Percentiles rank a stretch among this genome's conserved stretches.
Conservation (phyloP, 2,329 filamentous ascomycete genomes). For the Juglanconis juglandina region DNA sequence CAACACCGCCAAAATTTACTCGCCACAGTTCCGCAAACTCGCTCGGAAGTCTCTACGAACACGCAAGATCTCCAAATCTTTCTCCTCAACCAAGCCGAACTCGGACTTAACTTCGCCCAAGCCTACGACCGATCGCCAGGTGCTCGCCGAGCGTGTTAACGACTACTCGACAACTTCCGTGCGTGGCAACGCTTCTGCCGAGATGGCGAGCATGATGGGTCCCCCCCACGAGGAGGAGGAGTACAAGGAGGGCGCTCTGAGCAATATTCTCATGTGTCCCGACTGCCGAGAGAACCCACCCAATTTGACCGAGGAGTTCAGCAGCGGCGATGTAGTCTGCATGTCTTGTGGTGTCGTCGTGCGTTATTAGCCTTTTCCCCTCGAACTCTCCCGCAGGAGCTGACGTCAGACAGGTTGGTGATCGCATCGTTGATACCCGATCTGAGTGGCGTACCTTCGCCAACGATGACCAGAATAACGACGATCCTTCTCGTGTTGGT, state of each 20-base stretch:
- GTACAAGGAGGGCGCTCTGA: slow-evolving; percentile 68
- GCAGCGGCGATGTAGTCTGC: slow-evolving; percentile 88
- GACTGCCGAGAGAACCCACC: slow-evolving; percentile 93
- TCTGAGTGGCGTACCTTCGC: slow-evolving; percentile 99
- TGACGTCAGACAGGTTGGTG: slow-evolving; percentile 51
- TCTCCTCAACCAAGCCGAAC: slow-evolving; percentile 5
- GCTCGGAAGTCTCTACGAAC: slow-evolving; percentile 7
- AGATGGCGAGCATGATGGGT: slow-evolving; percentile 42
- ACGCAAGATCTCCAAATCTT: slow-evolving; percentile 21
- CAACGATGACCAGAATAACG: slow-evolving; percentile 94
- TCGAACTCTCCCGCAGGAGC: not conserved
- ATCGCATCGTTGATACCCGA: slow-evolving; percentile 89
- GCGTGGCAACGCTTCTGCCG: slow-evolving; percentile 26
- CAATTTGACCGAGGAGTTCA: slow-evolving; percentile 88
- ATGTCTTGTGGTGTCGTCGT: slow-evolving; percentile 82
- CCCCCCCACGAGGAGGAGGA: slow-evolving; percentile 28
- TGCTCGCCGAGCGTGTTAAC: slow-evolving; percentile 22
- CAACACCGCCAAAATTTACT: slow-evolving; percentile 64
- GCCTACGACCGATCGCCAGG: slow-evolving; percentile 12
- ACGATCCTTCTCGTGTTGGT: slow-evolving; percentile 97
- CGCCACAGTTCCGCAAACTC: slow-evolving; percentile 40
- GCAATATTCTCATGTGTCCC: slow-evolving; percentile 78
- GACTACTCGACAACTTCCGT: not conserved
- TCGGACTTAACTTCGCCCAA: not conserved
- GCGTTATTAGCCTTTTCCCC: not conserved